Evolutionary conservation across 2,329 filamentous ascomycete genomes (phyloP).

Genomic region (Shiraia sp.): DNA sequence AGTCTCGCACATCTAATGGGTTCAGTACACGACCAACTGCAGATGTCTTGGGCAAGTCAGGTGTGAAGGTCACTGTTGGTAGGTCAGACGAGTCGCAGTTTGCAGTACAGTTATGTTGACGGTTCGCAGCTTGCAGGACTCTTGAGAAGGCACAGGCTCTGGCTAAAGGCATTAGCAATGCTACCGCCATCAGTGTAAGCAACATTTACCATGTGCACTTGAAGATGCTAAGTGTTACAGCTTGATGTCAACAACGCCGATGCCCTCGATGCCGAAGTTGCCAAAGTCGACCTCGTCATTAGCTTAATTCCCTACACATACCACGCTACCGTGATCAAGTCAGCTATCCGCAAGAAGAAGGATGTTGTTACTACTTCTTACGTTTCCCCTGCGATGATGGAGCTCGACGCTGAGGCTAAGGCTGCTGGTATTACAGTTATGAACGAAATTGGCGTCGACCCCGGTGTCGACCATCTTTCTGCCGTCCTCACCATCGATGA

Average conservation of each 20-base stretch:
- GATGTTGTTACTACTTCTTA: constrained; percentile 95
- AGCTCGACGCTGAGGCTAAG: constrained; percentile 81
- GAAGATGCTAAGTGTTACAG: constrained; percentile 45
- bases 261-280: constrained; percentile 79
- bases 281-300: constrained; percentile 74
- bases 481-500: constrained; percentile 86
- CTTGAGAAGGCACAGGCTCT: constrained; percentile 77
- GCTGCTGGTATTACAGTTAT: constrained; percentile 93
- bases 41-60: constrained; percentile 61
- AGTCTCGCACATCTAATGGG: constrained; percentile 9
- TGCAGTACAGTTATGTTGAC: background rate
- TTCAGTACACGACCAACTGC: constrained; percentile 58
- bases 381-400: constrained; percentile 88
- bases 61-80: constrained; percentile 62
- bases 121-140: constrained; percentile 72
- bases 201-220: background rate
- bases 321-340: constrained; percentile 80
- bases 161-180: constrained; percentile 68
- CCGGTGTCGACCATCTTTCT: constrained; percentile 75
- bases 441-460: constrained; percentile 74
- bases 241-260: constrained; percentile 79
- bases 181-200: constrained; percentile 64
- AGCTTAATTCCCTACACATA: constrained; percentile 76
- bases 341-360: constrained; percentile 91
- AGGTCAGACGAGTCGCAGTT: constrained; percentile 17